Evolutionary conservation across 139 green algal species (phyloP), one percentile per base, ranked within the genome.

Genomic region (Chlamydomonas incerta): DNA sequence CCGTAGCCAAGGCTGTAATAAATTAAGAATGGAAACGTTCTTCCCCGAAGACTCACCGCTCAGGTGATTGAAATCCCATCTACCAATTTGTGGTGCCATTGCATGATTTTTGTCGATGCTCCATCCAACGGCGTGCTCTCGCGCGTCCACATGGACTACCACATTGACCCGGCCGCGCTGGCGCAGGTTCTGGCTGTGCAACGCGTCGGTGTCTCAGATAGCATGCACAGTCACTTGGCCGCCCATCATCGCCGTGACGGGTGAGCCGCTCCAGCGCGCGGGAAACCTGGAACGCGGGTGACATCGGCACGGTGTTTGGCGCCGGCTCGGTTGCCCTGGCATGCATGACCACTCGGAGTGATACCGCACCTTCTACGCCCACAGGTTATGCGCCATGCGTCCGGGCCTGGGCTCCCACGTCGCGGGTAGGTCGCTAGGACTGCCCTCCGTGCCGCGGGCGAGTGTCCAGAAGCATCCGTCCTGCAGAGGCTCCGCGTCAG

Each of bases 331-430:
- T n/a, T n/a, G n/a, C n/a, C n/a, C n/a, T n/a, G n/a, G n/a, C n/a
- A n/a, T n/a, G n/a, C n/a, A n/a, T n/a, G n/a, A n/a, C n/a, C n/a
- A n/a, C n/a, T n/a, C n/a, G n/a, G n/a, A n/a, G n/a, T n/a, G n/a
- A n/a, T n/a, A n/a, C n/a, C n/a, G n/a, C n/a, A n/a, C n/a, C n/a
- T n/a, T n/a, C 24, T 63, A 55, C 8, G 1, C 29, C 5, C 62
- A 23, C 80, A 86, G 80, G 80, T 15, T 80, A 86, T 72, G 80
- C 80, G 0, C 80, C 80, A 15, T 86, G 80, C 26, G 55, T 86
- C 0, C 31, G 80, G 34, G 80, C 80, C 1, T 86, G 80, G 80
- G 28, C 52, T 41, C 80, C 80, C 4, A 80, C 55, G 0, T 68
- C 46, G 0, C n/a, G 34, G 68, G 80, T 80, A 28, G 60, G 80